Evolutionary conservation across 148 eudicot genomes (phyloP).

Genomic region (Arctostaphylos glauca): DNA sequence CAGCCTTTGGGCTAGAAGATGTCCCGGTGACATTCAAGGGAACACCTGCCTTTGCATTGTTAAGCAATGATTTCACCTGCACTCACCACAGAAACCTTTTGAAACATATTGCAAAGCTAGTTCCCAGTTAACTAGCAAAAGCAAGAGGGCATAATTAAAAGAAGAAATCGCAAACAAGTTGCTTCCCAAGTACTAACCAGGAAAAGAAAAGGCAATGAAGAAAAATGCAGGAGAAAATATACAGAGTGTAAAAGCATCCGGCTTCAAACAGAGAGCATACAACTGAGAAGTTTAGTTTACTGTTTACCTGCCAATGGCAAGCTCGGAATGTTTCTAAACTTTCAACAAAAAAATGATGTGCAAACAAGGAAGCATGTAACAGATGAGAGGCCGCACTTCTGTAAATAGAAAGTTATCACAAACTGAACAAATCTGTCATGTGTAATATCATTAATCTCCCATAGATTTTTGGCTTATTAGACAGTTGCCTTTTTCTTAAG

Average conservation of each 20-base stretch:
- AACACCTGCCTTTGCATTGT: conserved; percentile 78
- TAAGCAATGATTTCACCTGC: conserved; percentile 85
- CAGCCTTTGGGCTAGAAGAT: conserved; percentile 66
- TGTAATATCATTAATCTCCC: neutral
- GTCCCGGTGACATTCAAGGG: conserved; percentile 63
- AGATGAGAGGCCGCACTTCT: neutral
- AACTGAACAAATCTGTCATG: neutral
- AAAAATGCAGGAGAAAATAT: neutral
- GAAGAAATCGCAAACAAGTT: too few relatives aligned
- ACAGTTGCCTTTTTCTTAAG: neutral
- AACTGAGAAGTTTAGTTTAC: neutral
- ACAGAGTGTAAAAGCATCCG: neutral
- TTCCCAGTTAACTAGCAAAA: too few relatives aligned
- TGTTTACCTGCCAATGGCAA: neutral
- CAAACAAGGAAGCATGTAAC: neutral
- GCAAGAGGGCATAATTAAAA: too few relatives aligned
- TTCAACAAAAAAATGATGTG: neutral
- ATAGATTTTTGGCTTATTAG: neutral
- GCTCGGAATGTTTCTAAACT: neutral
- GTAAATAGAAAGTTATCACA: neutral
- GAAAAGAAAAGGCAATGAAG: neutral
- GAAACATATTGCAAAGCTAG: neutral
- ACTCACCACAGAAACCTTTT: conserved; percentile 11
- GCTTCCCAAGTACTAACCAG: neutral
- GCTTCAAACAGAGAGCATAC: neutral